Percentiles rank a stretch among this genome's conserved stretches.
Conservation (phyloP, 805 yeast species). For the Lipomyces yamadae region DNA sequence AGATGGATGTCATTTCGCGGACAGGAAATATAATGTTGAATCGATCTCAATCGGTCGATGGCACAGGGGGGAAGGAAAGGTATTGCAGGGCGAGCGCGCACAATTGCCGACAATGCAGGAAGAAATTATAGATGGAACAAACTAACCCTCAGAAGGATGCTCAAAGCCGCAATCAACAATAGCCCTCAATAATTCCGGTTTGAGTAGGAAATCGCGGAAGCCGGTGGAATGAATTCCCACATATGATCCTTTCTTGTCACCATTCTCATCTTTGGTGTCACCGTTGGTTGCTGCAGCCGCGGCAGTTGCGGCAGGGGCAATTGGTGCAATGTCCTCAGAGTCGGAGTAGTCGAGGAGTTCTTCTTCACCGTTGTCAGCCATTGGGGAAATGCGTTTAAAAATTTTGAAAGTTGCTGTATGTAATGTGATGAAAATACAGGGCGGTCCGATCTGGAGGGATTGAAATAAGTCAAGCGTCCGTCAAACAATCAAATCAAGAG, state of each 20-base stretch:
- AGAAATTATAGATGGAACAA: conserved; percentile 13
- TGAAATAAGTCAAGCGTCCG: not conserved
- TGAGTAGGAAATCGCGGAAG: conserved; percentile 94
- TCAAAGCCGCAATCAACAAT: conserved; percentile 99
- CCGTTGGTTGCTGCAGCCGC: conserved; percentile 41
- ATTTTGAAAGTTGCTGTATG: not conserved
- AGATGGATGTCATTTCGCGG: not conserved
- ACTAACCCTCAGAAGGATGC: conserved; percentile 97
- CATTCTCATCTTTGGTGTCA: conserved; percentile 50
- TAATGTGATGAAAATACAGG: not conserved
- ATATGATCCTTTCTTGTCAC: conserved; percentile 90
- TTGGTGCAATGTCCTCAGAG: conserved; percentile 89
- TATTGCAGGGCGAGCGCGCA: conserved; percentile 6
- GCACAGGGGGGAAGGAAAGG: not conserved
- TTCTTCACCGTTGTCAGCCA: conserved; percentile 88
- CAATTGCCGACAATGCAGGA: not conserved
- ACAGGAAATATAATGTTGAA: not conserved
- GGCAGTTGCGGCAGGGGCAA: conserved; percentile 49
- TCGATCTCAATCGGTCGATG: not conserved
- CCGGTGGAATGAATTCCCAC: conserved; percentile 99
- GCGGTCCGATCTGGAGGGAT: not conserved
- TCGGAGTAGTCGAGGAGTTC: conserved; percentile 98
- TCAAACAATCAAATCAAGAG: conserved; percentile 1
- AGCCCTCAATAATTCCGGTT: conserved; percentile 96
- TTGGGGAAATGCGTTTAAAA: conserved; percentile 9